Conservation (phyloP, 2,329 filamentous ascomycete genomes). For the Fusarium austroafricanum region DNA sequence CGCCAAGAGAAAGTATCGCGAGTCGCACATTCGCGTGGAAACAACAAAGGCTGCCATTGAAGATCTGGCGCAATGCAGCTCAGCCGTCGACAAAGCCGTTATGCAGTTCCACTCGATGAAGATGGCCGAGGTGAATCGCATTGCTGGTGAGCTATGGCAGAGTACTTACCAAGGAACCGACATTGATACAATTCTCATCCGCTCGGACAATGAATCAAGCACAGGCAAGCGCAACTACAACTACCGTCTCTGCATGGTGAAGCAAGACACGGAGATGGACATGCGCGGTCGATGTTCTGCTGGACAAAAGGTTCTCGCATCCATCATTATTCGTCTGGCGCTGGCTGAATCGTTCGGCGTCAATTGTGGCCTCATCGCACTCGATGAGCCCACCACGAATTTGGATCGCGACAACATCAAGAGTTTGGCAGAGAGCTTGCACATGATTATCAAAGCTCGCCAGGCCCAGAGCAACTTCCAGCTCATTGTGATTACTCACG, state of each 20-base stretch:
- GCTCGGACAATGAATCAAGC: slow-evolving; percentile 84
- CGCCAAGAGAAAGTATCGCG: slow-evolving; percentile 82
- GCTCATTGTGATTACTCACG: slow-evolving; percentile 97
- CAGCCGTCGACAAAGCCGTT: slow-evolving; percentile 92
- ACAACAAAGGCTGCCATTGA: slow-evolving; percentile 94
- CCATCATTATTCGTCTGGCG: slow-evolving; percentile 96
- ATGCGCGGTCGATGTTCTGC: slow-evolving; percentile 98
- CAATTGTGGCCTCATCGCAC: slow-evolving; percentile 94
- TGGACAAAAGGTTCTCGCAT: slow-evolving; percentile 94
- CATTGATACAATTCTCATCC: slow-evolving; percentile 95
- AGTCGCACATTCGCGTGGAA: slow-evolving; percentile 88
- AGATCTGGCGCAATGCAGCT: slow-evolving; percentile 83
- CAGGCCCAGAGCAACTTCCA: slow-evolving; percentile 94
- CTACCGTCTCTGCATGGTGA: slow-evolving; percentile 98
- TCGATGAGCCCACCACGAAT: slow-evolving; percentile 98
- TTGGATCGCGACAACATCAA: slow-evolving; percentile 95
- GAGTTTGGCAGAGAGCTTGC: slow-evolving; percentile 84
- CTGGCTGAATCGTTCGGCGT: slow-evolving; percentile 96
- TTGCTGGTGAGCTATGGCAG: slow-evolving; percentile 96
- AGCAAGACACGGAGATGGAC: slow-evolving; percentile 97
- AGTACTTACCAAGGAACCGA: slow-evolving; percentile 97
- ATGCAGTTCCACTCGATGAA: slow-evolving; percentile 97
- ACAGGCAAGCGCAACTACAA: slow-evolving; percentile 88
- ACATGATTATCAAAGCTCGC: slow-evolving; percentile 86
- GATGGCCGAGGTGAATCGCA: slow-evolving; percentile 98